Percentiles rank a stretch among this genome's conserved stretches.
Evolutionary conservation across 139 green algal species (phyloP).

Genomic region (Chlorella sp.): DNA sequence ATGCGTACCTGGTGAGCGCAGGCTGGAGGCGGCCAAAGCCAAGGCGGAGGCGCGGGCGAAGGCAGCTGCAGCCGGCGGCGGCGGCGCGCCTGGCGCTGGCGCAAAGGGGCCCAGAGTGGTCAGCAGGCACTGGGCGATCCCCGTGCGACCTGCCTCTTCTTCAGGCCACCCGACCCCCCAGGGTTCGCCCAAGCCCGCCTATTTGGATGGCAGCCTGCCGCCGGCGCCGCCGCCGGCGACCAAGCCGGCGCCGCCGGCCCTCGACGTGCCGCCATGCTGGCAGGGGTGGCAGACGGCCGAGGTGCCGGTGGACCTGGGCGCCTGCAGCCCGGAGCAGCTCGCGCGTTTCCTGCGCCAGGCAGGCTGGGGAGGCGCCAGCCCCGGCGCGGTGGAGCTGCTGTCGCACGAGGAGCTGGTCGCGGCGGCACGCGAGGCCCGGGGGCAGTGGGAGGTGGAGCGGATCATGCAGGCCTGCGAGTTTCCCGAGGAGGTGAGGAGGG

Average conservation of each 20-base stretch:
- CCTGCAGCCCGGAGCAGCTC: constrained; percentile 19
- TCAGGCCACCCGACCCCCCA: constrained; percentile 10
- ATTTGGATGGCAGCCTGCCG: too few species aligned
- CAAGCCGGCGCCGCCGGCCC: not conserved
- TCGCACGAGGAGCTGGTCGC: not conserved
- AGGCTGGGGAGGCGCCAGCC: constrained; percentile 2
- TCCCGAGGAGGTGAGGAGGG: constrained; percentile 34
- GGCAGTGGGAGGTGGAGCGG: constrained; percentile 28
- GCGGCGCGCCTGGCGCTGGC: not conserved
- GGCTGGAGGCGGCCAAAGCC: constrained; percentile 24
- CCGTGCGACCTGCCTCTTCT: not conserved
- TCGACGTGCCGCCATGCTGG: constrained; percentile 23
- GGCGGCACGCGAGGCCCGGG: constrained; percentile 3
- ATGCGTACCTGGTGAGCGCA: not conserved
- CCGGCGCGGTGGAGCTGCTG: not conserved
- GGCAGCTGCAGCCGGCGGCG: not conserved
- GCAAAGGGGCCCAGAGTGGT: not conserved
- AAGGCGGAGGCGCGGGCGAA: constrained; percentile 9
- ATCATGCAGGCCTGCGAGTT: constrained; percentile 29
- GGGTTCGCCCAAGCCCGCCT: constrained; percentile 11
- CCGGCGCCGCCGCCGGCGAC: not conserved
- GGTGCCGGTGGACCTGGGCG: constrained; percentile 2
- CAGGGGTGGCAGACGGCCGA: constrained; percentile 8
- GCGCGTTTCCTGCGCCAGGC: constrained; percentile 35
- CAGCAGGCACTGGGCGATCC: constrained; percentile 26